Conservation (phyloP, 495 filamentous ascomycete genomes). For the Penicillium diatomitis region DNA sequence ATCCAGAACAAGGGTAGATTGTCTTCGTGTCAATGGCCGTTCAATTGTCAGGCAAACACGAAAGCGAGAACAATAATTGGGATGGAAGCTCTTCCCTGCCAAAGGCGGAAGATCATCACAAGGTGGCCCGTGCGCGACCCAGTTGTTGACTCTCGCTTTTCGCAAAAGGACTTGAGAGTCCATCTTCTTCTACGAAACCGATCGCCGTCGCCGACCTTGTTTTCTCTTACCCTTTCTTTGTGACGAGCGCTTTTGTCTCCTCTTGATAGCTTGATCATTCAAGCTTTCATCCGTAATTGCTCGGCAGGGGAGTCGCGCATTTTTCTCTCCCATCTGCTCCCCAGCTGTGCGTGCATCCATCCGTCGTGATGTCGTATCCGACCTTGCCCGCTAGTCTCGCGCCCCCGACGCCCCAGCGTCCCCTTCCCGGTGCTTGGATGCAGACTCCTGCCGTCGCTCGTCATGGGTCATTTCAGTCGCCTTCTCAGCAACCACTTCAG, state of each 20-base stretch:
- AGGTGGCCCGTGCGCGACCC: constrained; percentile 16
- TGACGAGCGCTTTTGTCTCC: constrained; percentile 4
- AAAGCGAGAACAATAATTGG: not conserved
- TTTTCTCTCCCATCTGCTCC: constrained; percentile 7
- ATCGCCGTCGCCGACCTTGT: constrained; percentile 1
- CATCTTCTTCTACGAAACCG: constrained; percentile 4
- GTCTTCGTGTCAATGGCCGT: not conserved
- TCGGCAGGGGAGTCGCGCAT: constrained; percentile 24
- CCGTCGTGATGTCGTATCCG: constrained; percentile 49
- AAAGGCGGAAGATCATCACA: constrained; percentile 19
- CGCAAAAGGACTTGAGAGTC: constrained; percentile 17
- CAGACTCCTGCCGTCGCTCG: constrained; percentile 52
- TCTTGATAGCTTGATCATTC: constrained; percentile 4
- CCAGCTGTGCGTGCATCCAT: constrained; percentile 10
- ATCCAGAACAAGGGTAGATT: not conserved
- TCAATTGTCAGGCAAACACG: not conserved
- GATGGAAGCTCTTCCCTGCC: constrained; percentile 1
- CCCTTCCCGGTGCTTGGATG: constrained; percentile 62
- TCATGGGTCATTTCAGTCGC: constrained; percentile 4
- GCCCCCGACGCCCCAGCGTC: constrained; percentile 50
- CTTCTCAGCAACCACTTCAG: constrained; percentile 16
- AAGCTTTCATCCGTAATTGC: constrained; percentile 14
- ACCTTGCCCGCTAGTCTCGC: constrained; percentile 30
- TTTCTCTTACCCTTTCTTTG: not conserved
- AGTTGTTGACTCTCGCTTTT: constrained; percentile 25